phyloP scores from a whole-genome alignment of 192 early-diverging fungal species.

The Coemansia sp. region DNA sequence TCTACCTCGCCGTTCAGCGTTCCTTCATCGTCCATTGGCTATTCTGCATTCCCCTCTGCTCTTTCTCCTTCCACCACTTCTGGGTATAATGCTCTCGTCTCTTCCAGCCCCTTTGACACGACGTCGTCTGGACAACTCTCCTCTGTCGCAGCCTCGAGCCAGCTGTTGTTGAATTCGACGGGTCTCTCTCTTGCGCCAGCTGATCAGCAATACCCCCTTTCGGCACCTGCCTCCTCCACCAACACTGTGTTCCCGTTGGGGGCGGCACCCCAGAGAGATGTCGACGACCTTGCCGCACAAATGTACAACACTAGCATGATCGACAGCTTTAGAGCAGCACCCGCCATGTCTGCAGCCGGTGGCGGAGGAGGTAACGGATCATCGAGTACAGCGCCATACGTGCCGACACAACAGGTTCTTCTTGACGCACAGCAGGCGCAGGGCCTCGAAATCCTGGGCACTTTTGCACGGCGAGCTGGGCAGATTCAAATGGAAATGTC shows the following conservation, averaged over 20 bases:
- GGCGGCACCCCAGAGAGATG: slow-evolving; percentile 17
- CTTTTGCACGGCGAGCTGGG: slow-evolving; percentile 60
- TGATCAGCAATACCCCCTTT: not conserved
- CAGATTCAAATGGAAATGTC: slow-evolving; percentile 63
- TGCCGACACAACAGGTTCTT: slow-evolving; percentile 45
- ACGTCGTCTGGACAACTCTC: slow-evolving; percentile 8
- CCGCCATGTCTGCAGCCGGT: not conserved
- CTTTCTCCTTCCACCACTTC: slow-evolving; percentile 22
- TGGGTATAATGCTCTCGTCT: slow-evolving; percentile 15
- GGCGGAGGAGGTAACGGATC: not conserved
- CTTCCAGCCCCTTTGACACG: slow-evolving; percentile 22
- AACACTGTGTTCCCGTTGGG: not conserved
- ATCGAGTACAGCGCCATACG: slow-evolving; percentile 21
- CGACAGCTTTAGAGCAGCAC: slow-evolving; percentile 3
- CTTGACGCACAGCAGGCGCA: slow-evolving; percentile 55
- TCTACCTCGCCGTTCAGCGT: slow-evolving; percentile 23
- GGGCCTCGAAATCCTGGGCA: slow-evolving; percentile 56
- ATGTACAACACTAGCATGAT: slow-evolving; percentile 40
- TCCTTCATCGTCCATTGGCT: slow-evolving; percentile 23
- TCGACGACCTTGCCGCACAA: slow-evolving; percentile 34
- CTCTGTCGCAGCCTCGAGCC: not conserved
- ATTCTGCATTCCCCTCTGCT: slow-evolving; percentile 20
- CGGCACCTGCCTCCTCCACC: not conserved
- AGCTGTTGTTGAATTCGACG: not conserved
- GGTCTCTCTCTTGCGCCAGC: not conserved